Base-by-base conservation (phyloP, 345 rosid genomes). In the Eutrema heterophyllum region DNA sequence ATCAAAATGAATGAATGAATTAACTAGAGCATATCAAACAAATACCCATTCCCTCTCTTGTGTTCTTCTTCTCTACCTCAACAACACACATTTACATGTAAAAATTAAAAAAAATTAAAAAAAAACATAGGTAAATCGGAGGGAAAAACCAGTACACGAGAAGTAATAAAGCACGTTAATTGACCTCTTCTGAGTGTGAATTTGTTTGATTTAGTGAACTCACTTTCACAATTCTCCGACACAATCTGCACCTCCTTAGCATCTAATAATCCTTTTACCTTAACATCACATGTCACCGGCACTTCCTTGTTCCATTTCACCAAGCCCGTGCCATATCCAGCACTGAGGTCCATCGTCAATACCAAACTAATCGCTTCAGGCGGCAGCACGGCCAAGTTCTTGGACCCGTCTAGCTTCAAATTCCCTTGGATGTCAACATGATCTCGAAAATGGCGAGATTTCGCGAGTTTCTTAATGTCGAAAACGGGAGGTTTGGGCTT, bases 271-370 rank as follows among this genome's bases (percentile, higher is more conserved):
- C 80, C 81, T 50, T 71, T 78, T 29, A 92, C 86, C 68, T 79
- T 70, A 53, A 92, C 75, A 49, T 79, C 64, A 73, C 96, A 89
- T 27, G 72, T 68, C 27, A 86, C 86, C 24, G 5, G 55, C 36
- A 75, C 70, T 41, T 78, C 53, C 49, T 64, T 74, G 68, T 68
- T 77, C 35, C 21, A 69, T 73, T 82, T 77, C 16, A 81, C 64
- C 39, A 29, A 41, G 44, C 72, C 13, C 81, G 49, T n/a, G 53
- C 39, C 61, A 21, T 73, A 54, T 2, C 35, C 61, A 21, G 70
- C 73, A n/a, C 21, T 48, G 3, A 78, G 68, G 30, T 68, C 53
- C 58, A 67, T 72, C 40, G 60, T 84, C 73, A 72, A 33, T 21
- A 64, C 71, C 65, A 73, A 73, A 55, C 58, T 64, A 15, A 64